Conservation (phyloP, 768 basidiomycete species). For the Rhodotorula sphaerocarpa region DNA sequence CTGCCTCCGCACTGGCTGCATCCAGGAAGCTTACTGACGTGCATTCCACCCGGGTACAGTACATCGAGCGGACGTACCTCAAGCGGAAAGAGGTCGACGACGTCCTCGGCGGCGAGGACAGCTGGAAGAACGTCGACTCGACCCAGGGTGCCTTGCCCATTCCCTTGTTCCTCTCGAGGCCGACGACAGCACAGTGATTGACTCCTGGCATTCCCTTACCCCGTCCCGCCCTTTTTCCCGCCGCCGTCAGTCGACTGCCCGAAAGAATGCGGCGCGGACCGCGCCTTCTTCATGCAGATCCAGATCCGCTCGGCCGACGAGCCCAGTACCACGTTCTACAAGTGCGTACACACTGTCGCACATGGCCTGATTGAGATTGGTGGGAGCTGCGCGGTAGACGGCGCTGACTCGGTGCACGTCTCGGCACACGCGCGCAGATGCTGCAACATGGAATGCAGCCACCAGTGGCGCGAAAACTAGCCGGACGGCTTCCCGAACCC, state of each 20-base stretch:
- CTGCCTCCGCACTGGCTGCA: neutral
- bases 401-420: neutral
- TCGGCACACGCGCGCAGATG: conserved; percentile 12
- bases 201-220: no score
- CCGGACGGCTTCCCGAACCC: neutral
- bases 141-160: conserved; percentile 55
- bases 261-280: conserved; percentile 73
- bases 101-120: conserved; percentile 85
- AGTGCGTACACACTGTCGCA: conserved; percentile 14
- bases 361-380: neutral
- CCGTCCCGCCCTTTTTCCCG: neutral
- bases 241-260: conserved; percentile 31
- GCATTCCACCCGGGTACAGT: conserved; percentile 47
- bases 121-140: conserved; percentile 87
- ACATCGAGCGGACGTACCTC: conserved; percentile 81
- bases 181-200: no score
- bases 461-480: conserved; percentile 37
- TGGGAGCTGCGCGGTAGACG: neutral
- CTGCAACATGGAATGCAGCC: conserved; percentile 32
- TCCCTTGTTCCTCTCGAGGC: neutral
- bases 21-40: neutral
- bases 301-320: conserved; percentile 59
- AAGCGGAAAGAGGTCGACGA: conserved; percentile 90
- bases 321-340: conserved; percentile 41
- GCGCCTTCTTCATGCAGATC: conserved; percentile 89